Evolutionary conservation across 129 eudicot genomes (phyloP).

Genomic region (Pseudognaphalium luteoalbum): DNA sequence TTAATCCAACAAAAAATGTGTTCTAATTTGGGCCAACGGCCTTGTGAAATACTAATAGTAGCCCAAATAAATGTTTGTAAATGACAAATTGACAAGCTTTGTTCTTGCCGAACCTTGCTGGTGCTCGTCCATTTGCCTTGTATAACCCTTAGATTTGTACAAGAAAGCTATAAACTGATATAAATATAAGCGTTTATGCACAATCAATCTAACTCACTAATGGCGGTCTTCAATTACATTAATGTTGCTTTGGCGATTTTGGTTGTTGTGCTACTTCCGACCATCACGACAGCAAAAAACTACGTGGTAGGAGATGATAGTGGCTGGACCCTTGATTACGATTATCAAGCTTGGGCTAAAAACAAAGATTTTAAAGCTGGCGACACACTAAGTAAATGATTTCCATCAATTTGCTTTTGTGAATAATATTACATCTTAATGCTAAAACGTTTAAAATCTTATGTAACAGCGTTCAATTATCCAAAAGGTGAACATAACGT

Average conservation of each 20-base stretch:
- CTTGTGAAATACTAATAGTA: background rate
- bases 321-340: slow-evolving; percentile 30
- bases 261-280: slow-evolving; percentile 19
- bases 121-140: background rate
- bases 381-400: slow-evolving; percentile 25
- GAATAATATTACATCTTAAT: background rate
- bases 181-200: too few species aligned
- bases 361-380: slow-evolving; percentile 29
- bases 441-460: background rate
- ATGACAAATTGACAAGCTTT: background rate
- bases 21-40: background rate
- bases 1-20: background rate
- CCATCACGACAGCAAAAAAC: slow-evolving; percentile 20
- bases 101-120: slow-evolving; percentile 15
- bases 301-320: slow-evolving; percentile 31
- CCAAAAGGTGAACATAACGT: slow-evolving; percentile 41
- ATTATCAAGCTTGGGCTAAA: slow-evolving; percentile 37
- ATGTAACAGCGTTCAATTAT: slow-evolving; percentile 44
- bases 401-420: background rate
- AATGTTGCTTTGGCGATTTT: slow-evolving; percentile 4
- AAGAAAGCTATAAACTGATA: background rate
- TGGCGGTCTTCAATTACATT: slow-evolving; percentile 16
- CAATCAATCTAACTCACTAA: background rate
- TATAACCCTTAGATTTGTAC: background rate
- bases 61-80: background rate